Evolutionary conservation across 106 monocot species (phyloP).

Genomic region (Chionographis japonica): DNA sequence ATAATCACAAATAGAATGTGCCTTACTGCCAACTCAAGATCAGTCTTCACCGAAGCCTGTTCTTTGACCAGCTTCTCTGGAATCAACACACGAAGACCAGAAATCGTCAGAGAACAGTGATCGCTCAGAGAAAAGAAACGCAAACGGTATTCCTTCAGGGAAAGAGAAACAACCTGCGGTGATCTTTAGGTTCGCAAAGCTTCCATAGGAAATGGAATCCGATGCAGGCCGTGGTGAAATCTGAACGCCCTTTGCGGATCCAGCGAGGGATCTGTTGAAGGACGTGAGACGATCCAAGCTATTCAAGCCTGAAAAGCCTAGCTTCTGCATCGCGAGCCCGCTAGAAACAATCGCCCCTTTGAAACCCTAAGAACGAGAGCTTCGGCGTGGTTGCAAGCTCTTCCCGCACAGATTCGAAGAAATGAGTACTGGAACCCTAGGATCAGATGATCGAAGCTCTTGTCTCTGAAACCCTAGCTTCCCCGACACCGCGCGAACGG

Average conservation of each 20-base stretch:
- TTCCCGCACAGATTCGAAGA: background rate
- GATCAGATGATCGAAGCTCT: too few species aligned
- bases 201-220: constrained; percentile 58
- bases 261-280: constrained; percentile 33
- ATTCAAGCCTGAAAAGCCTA: constrained; percentile 56
- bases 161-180: constrained; percentile 62
- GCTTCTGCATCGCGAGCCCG: constrained; percentile 57
- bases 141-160: background rate
- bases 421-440: background rate
- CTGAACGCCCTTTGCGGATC: constrained; percentile 8
- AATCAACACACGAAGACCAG: constrained; percentile 25
- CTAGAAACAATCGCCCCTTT: background rate
- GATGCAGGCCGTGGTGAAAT: constrained; percentile 30
- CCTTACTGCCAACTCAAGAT: constrained; percentile 93
- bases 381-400: background rate
- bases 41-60: constrained; percentile 89
- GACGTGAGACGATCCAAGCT: constrained; percentile 62
- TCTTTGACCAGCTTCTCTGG: constrained; percentile 96
- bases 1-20: background rate
- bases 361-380: background rate
- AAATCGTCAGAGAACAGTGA: constrained; percentile 14
- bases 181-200: constrained; percentile 79
- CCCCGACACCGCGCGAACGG: too few species aligned
- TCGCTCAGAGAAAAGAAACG: background rate
- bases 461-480: too few species aligned